phyloP scores from a whole-genome alignment of 352 stramenopile genomes.

The Lagenidium giganteum region DNA sequence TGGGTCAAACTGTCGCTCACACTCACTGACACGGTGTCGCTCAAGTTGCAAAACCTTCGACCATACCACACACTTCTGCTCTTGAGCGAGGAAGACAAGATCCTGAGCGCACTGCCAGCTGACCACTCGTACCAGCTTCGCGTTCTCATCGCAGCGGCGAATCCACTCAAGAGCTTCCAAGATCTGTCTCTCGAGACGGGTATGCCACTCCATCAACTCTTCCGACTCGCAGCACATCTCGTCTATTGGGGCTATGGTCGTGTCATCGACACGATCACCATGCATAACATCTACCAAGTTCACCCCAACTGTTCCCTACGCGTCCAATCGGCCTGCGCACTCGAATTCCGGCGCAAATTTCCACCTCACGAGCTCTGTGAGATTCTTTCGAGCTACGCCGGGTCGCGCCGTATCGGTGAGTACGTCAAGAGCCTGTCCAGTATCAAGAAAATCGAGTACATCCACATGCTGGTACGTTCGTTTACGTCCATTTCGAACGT shows the following conservation, averaged over 20 bases:
- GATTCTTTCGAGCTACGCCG: constrained; percentile 67
- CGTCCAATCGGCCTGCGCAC: constrained; percentile 35
- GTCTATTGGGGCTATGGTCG: constrained; percentile 80
- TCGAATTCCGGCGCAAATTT: constrained; percentile 78
- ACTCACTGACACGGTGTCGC: constrained; percentile 53
- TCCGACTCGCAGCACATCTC: constrained; percentile 76
- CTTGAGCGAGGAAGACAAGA: constrained; percentile 54
- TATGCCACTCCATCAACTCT: constrained; percentile 77
- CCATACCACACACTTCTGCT: constrained; percentile 84
- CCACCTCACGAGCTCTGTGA: constrained; percentile 62
- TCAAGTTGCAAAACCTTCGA: constrained; percentile 57
- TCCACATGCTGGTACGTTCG: constrained; percentile 71
- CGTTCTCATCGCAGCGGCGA: constrained; percentile 64
- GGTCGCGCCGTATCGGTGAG: constrained; percentile 63
- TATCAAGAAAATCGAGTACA: constrained; percentile 76
- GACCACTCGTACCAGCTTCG: constrained; percentile 78
- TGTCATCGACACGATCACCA: constrained; percentile 78
- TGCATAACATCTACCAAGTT: constrained; percentile 87
- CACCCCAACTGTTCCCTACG: constrained; percentile 48
- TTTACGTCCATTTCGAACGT: neutral
- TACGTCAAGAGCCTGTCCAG: constrained; percentile 71
- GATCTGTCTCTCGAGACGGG: constrained; percentile 75
- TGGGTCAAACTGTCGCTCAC: constrained; percentile 86
- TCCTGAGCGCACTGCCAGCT: constrained; percentile 56
- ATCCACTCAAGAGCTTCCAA: constrained; percentile 83